A percentile compares a stretch with the other conserved stretches of the same genome.
Conservation (phyloP, 768 basidiomycete genomes). For the Termitomyces sp. region DNA sequence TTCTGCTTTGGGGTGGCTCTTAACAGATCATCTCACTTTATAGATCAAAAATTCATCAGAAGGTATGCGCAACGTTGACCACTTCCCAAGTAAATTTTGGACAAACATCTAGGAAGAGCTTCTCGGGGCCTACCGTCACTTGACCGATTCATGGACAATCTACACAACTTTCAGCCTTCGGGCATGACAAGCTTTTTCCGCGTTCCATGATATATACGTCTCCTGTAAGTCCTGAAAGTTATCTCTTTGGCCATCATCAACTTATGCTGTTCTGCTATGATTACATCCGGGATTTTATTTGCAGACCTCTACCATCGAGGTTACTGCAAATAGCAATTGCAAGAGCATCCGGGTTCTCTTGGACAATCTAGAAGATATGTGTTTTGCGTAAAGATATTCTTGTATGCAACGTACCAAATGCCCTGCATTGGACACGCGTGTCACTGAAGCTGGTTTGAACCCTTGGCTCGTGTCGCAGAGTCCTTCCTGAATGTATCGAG, state of each 20-base stretch:
- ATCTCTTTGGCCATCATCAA: neutral
- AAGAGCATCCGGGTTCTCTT: conserved; percentile 26
- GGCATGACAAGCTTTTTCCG: neutral
- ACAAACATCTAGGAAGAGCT: too few species aligned
- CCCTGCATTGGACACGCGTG: conserved; percentile 21
- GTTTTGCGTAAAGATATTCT: too few species aligned
- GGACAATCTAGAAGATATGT: conserved; percentile 22
- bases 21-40: too few species aligned
- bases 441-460: conserved; percentile 24
- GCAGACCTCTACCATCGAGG: conserved; percentile 11
- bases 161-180: neutral
- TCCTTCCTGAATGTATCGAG: conserved; percentile 24
- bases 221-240: neutral
- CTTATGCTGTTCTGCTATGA: neutral
- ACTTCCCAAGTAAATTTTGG: too few species aligned
- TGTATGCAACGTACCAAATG: conserved; percentile 20
- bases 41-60: too few species aligned
- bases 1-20: too few species aligned
- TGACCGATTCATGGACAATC: too few species aligned
- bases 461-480: conserved; percentile 20
- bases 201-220: neutral
- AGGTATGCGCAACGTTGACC: too few species aligned
- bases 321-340: conserved; percentile 23
- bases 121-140: too few species aligned
- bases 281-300: conserved; percentile 14